Base-by-base conservation (phyloP, 805 yeast genomes). In the Monosporozyma yasuniensis region DNA sequence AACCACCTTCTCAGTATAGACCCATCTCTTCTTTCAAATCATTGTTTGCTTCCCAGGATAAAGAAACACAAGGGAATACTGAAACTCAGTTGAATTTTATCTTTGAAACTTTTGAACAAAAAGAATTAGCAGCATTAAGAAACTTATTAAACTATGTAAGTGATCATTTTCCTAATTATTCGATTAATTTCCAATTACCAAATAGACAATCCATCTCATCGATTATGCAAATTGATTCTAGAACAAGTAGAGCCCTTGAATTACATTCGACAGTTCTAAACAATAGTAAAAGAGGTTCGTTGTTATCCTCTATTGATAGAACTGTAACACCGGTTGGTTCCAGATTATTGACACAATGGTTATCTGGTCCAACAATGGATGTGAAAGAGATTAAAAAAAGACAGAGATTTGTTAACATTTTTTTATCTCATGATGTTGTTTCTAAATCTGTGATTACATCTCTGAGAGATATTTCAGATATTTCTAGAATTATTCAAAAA, bases 321-420 rank as follows among this genome's bases (percentile, higher is more conserved):
- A 91, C 98, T 0, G 79, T 77, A 3, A 88, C 98, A 0, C 74
- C 83, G 0, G 81, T 93, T 0, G 98, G 98, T 0, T 71, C 95
- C 0, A 70, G 98, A 41, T 60, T 85, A n/a, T 67, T 93, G 11
- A 77, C 83, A 7, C 81, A 82, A 47, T 88, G 97, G 96, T 67
- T 91, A 4, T 74, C 86, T 23, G 80, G 87, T 1, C 99, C 99
- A 0, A 75, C 87, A 0, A 74, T 84, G 9, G 77, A 83, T 57
- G 58, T 77, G 0, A 57, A 61, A 0, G 84, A 79, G 53, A 79
- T 93, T 12, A 64, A 63, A 16, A 58, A 63, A 18, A 70, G 99
- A 25, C 87, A 81, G 44, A 68, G 67, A 16, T 56, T 75, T 11
- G 83, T 85, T 0, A 61, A 64, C 6, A 60, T 69, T 3, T 76